Evolutionary conservation across 2,329 filamentous ascomycete species (phyloP).

Genomic region (Periconia sp.): DNA sequence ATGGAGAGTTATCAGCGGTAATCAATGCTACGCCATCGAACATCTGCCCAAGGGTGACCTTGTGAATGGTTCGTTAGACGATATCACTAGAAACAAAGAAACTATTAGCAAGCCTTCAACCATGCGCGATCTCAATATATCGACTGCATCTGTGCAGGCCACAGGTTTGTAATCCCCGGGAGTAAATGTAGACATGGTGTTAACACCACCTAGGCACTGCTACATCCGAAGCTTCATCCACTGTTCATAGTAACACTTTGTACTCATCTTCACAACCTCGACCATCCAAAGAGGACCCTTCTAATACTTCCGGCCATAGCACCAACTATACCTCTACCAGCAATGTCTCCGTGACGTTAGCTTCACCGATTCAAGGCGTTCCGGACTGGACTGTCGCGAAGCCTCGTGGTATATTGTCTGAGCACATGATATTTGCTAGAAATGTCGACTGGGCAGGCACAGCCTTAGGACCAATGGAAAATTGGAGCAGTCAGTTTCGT

Average conservation of each 20-base stretch:
- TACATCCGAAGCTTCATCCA: neutral
- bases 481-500: constrained; percentile 57
- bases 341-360: constrained; percentile 27
- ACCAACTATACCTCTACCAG: constrained; percentile 24
- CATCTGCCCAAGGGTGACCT: constrained; percentile 13
- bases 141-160: too few species aligned
- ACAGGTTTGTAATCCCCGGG: too few species aligned
- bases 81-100: too few species aligned
- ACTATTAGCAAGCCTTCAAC: too few species aligned
- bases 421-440: constrained; percentile 45
- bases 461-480: constrained; percentile 54
- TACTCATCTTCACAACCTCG: constrained; percentile 19
- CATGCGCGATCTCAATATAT: too few species aligned
- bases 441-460: constrained; percentile 57
- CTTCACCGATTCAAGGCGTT: constrained; percentile 23
- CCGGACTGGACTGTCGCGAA: constrained; percentile 35
- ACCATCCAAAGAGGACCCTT: constrained; percentile 5
- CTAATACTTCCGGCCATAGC: constrained; percentile 13
- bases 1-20: constrained; percentile 37
- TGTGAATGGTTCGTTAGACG: too few species aligned
- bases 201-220: neutral
- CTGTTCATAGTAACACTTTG: constrained; percentile 15
- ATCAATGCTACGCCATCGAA: constrained; percentile 12
- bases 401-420: constrained; percentile 32
- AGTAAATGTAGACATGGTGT: too few species aligned